A percentile compares a stretch with the other conserved stretches of the same genome.
Conservation (phyloP, 331 rosid species). For the Prunus yedoensis region DNA sequence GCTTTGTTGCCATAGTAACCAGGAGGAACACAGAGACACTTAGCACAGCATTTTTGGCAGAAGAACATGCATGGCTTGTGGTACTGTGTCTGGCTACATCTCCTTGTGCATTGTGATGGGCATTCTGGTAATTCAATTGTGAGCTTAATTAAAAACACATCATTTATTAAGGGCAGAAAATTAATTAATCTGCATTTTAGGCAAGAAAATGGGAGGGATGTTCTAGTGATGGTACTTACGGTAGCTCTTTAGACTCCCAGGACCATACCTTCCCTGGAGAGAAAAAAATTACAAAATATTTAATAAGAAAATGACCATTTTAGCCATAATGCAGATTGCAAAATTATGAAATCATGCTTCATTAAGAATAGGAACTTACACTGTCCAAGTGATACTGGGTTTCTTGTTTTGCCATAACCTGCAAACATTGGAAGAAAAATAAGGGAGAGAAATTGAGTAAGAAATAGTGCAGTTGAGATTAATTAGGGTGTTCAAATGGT, state of each 20-base stretch:
- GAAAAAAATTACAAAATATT: neutral
- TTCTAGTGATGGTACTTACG: constrained; percentile 29
- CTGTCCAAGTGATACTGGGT: constrained; percentile 41
- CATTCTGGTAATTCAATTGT: constrained; percentile 32
- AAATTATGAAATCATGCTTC: neutral
- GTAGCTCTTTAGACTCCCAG: constrained; percentile 45
- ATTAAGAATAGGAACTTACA: constrained; percentile 27
- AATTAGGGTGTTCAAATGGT: neutral
- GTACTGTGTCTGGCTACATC: constrained; percentile 58
- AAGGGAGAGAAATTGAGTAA: neutral
- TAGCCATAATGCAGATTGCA: neutral
- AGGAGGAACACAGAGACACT: constrained; percentile 60
- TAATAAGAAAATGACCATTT: neutral
- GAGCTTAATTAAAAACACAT: too few relatives aligned
- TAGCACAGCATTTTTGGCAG: constrained; percentile 53
- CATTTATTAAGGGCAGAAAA: too few relatives aligned
- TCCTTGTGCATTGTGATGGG: constrained; percentile 47
- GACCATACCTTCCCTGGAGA: constrained; percentile 44
- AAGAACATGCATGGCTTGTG: constrained; percentile 60
- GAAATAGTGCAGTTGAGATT: neutral
- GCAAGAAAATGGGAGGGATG: too few relatives aligned
- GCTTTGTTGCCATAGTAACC: constrained; percentile 57
- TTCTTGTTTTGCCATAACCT: constrained; percentile 46
- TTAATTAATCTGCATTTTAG: too few relatives aligned
- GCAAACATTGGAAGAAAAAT: neutral